A percentile compares a stretch with the other conserved stretches of the same genome.
Evolutionary conservation across 176 grass and related monocot species (phyloP).

Genomic region (Cenchrus americanus): DNA sequence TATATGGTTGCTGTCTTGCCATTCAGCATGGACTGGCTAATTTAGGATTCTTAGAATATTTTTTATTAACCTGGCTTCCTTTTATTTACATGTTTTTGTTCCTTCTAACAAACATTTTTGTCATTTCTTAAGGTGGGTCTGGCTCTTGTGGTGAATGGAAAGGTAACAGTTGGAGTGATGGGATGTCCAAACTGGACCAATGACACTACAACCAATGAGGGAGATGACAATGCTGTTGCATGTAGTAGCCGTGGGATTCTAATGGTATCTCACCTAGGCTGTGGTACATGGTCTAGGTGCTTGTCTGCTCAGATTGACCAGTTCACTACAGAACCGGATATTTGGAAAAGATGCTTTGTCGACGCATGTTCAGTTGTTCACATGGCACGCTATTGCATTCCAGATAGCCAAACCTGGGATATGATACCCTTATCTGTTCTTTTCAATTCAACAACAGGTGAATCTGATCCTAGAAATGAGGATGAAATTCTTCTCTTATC

Average conservation of each 20-base stretch:
- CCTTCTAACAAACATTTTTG: slow-evolving; percentile 37
- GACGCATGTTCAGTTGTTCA: slow-evolving; percentile 64
- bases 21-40: background rate
- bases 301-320: slow-evolving; percentile 47
- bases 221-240: slow-evolving; percentile 34
- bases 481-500: slow-evolving; percentile 65
- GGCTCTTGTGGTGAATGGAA: slow-evolving; percentile 83
- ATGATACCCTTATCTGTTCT: slow-evolving; percentile 76
- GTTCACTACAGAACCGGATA: slow-evolving; percentile 19
- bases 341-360: slow-evolving; percentile 88
- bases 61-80: slow-evolving; percentile 12
- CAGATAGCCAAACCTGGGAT: slow-evolving; percentile 94
- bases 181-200: slow-evolving; percentile 89
- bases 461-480: slow-evolving; percentile 55
- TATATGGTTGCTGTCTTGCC: background rate
- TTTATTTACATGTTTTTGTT: background rate
- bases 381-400: slow-evolving; percentile 79
- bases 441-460: slow-evolving; percentile 53
- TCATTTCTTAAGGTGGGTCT: slow-evolving; percentile 77
- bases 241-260: slow-evolving; percentile 56
- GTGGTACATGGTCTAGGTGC: slow-evolving; percentile 78
- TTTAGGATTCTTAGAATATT: background rate
- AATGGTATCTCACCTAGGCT: slow-evolving; percentile 83
- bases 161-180: slow-evolving; percentile 81
- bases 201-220: slow-evolving; percentile 21